A percentile compares a stretch with the other conserved stretches of the same genome.
phyloP scores from a whole-genome alignment of 148 eudicot genomes.

The Chenopodium quinoa region DNA sequence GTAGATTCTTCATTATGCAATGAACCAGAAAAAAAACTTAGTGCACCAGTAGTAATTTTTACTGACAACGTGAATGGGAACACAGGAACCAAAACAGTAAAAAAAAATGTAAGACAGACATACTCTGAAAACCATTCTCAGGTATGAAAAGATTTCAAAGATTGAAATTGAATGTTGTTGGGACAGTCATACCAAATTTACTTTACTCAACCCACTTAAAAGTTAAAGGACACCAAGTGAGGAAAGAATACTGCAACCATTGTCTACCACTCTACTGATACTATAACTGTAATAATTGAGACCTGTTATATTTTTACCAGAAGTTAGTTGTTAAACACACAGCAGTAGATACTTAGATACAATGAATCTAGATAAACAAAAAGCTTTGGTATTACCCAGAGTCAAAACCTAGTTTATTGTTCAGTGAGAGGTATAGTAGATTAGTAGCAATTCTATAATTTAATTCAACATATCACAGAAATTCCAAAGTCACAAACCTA shows the following conservation, averaged over 20 bases:
- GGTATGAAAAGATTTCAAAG: constrained; percentile 12
- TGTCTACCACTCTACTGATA: neutral
- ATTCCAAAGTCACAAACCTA: too few relatives aligned
- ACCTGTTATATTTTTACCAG: neutral
- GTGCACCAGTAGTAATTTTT: neutral
- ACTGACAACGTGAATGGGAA: neutral
- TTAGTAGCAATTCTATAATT: neutral
- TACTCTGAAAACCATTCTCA: constrained; percentile 16
- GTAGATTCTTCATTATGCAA: neutral
- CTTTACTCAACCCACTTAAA: neutral
- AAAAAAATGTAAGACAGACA: constrained; percentile 17
- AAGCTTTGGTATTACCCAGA: neutral
- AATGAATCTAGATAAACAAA: too few relatives aligned
- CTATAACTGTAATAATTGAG: too few relatives aligned
- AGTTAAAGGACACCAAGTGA: neutral
- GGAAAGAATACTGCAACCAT: constrained; percentile 17
- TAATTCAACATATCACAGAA: too few relatives aligned
- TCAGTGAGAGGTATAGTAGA: too few relatives aligned
- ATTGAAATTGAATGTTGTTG: constrained; percentile 10
- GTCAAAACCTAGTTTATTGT: neutral
- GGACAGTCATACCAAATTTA: neutral
- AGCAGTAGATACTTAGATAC: too few relatives aligned
- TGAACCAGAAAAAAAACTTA: neutral
- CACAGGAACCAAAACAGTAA: neutral
- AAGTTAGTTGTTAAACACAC: too few relatives aligned